Base-by-base conservation (phyloP, 2,329 filamentous ascomycete species). In the Didymellaceae sp. region DNA sequence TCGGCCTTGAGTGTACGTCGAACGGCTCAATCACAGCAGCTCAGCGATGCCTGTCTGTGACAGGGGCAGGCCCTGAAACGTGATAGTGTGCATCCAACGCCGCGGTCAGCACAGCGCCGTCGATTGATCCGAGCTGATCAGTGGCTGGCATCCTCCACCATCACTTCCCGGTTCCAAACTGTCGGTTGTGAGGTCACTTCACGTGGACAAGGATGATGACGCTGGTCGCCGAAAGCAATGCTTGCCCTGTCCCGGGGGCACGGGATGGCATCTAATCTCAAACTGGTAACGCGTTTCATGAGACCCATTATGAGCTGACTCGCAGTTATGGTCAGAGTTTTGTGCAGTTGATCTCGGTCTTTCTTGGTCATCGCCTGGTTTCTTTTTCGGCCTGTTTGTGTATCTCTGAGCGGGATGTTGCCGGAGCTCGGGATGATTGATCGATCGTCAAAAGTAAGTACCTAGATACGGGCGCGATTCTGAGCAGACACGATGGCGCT, bases 31-130 rank as follows among this genome's bases (percentile, higher is more conserved):
- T 31, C n/a, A 26, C 41, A 18, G 33, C 52, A 55, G 32, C 33
- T 17, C 11, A 17, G 14, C 46, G 35, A 31, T 39, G 25, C 21
- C 43, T 24, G 38, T 52, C 46, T 30, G 39, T 24, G 21, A 51
- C 46, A 58, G 55, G 59, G 50, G 50, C 39, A 32, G 35, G 6
- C 4, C 59, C 60, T 33, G 41, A 60, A 61, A 22, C 47, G 61
- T 58, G 42, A 52, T 68, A 65, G 66, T 53, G 48, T 42, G 46
- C 56, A 59, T 64, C 67, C 67, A 60, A 54, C 44, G 45, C 63
- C 59, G 55, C 62, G 66, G 67, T 62, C 61, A 46, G 46, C 41
- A 45, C 58, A 32, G 50, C 57, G 54, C 59, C 62, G 51, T 57
- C 53, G 58, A 61, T 59, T 46, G 45, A 61, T 55, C 59, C 50